Evolutionary conservation across 2,329 filamentous ascomycete species (phyloP).

Genomic region (Pezicula neosporulosa): DNA sequence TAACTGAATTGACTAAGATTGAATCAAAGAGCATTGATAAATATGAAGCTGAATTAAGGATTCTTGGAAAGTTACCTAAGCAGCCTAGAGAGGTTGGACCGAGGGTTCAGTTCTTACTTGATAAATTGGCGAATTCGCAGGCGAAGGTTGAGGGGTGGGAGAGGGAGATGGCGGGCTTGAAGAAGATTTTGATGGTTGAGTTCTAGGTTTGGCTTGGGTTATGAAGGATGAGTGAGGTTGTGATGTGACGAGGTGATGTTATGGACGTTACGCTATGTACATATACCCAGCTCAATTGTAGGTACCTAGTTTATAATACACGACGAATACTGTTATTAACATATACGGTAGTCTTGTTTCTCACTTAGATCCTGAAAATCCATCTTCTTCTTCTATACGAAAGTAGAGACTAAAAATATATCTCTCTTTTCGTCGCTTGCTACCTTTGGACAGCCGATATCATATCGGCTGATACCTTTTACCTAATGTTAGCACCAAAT

Average conservation of each 20-base stretch:
- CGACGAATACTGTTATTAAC: not conserved
- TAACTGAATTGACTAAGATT: constrained; percentile 65
- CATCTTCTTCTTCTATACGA: too few species aligned
- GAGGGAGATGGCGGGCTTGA: constrained; percentile 64
- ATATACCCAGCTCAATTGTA: constrained; percentile 16
- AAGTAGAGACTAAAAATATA: too few species aligned
- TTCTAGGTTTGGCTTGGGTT: constrained; percentile 10
- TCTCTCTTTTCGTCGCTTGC: too few species aligned
- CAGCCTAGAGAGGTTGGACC: constrained; percentile 65
- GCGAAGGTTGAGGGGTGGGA: constrained; percentile 72
- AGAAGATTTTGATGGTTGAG: constrained; percentile 63
- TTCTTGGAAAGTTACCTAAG: constrained; percentile 67
- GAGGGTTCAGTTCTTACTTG: constrained; percentile 68
- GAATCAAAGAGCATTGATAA: constrained; percentile 75
- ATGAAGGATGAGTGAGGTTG: not conserved
- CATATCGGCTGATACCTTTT: too few species aligned
- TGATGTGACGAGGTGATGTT: too few species aligned
- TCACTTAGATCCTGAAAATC: too few species aligned
- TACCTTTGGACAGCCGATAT: too few species aligned
- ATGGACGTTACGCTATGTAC: not conserved
- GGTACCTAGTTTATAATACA: not conserved
- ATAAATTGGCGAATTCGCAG: constrained; percentile 73
- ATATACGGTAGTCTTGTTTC: too few species aligned
- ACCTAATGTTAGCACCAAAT: too few species aligned
- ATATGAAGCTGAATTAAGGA: constrained; percentile 70